Conservation (phyloP, 768 basidiomycete genomes). For the Mycena alexandri region DNA sequence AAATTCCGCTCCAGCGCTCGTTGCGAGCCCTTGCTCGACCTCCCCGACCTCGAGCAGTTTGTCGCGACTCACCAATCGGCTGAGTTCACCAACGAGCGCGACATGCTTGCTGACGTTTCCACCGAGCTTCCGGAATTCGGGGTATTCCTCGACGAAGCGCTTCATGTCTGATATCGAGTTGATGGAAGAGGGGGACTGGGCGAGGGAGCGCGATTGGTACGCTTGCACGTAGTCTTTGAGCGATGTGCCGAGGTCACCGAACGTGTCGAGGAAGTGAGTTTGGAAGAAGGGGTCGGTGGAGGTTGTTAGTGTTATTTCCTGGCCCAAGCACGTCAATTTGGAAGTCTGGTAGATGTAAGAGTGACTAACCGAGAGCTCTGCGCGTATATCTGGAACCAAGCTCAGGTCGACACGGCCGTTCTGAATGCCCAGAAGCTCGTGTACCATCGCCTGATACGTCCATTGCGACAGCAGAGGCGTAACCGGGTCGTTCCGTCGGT, state of each 20-base stretch:
- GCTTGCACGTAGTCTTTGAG: conserved; percentile 94
- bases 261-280: conserved; percentile 90
- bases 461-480: conserved; percentile 97
- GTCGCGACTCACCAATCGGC: conserved; percentile 87
- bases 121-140: conserved; percentile 95
- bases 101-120: conserved; percentile 99
- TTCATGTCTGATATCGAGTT: conserved; percentile 99
- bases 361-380: conserved; percentile 82
- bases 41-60: conserved; percentile 92
- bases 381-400: conserved; percentile 85
- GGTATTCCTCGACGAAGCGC: conserved; percentile 96
- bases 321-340: conserved; percentile 20
- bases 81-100: conserved; percentile 95
- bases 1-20: conserved; percentile 90
- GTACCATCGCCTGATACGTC: conserved; percentile 99
- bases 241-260: conserved; percentile 94
- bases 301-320: conserved; percentile 96
- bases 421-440: conserved; percentile 92
- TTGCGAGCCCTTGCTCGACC: conserved; percentile 95
- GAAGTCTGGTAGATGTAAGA: conserved; percentile 9
- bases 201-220: conserved; percentile 87
- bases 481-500: conserved; percentile 96
- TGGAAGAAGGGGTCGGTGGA: conserved; percentile 96
- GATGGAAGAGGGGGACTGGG: conserved; percentile 82
- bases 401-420: conserved; percentile 93